Conservation (phyloP, 2,329 filamentous ascomycete genomes). For the Ophiostoma quercus region DNA sequence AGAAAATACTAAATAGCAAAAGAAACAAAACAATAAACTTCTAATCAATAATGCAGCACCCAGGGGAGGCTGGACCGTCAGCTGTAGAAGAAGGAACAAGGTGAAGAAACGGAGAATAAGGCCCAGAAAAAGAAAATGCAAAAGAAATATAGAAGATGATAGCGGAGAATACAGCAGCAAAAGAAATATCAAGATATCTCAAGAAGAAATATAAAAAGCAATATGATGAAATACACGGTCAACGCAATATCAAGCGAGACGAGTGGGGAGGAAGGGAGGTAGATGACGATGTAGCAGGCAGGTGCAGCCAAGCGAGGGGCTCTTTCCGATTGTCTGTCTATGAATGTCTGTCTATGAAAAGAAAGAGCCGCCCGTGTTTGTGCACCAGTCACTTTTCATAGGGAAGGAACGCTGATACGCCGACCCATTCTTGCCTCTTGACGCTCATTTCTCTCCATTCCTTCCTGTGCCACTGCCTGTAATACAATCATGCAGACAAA, state of each 20-base stretch:
- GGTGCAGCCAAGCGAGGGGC: conserved; percentile 7
- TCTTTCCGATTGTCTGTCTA: not conserved
- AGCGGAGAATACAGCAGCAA: not conserved
- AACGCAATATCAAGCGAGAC: not conserved
- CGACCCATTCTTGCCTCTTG: conserved; percentile 4
- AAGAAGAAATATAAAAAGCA: not conserved
- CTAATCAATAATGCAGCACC: not conserved
- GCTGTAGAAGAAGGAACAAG: not conserved
- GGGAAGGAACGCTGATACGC: conserved; percentile 17
- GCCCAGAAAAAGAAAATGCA: not conserved
- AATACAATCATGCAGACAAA: not conserved
- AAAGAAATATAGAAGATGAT: not conserved
- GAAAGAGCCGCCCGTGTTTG: not conserved
- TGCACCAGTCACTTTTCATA: too few species aligned
- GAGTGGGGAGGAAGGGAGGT: conserved; percentile 1
- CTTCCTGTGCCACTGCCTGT: not conserved
- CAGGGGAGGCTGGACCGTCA: not conserved
- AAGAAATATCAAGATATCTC: not conserved
- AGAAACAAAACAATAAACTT: not conserved
- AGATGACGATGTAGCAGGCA: conserved; percentile 6
- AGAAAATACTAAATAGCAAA: not conserved
- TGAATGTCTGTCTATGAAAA: not conserved
- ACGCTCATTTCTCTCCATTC: conserved; percentile 12
- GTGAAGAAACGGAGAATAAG: not conserved
- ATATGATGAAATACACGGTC: not conserved